A percentile compares a stretch with the other conserved stretches of the same genome.
Evolutionary conservation across 164 flowering plant species (phyloP).

Genomic region (Aristolochia fimbriata): DNA sequence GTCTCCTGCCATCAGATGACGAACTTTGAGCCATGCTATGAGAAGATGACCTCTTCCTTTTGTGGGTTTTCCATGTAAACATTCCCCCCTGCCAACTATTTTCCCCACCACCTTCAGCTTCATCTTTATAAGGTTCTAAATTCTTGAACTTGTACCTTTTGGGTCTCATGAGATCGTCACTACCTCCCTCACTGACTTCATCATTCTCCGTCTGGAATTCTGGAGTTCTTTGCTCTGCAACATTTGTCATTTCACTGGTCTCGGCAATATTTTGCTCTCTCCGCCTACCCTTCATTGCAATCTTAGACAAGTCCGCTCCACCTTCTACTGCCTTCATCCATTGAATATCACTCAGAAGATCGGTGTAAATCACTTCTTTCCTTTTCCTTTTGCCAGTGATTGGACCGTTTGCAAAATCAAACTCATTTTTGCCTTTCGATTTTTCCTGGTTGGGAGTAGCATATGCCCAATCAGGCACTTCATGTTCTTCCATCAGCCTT

Average conservation of each 20-base stretch:
- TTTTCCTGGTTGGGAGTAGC: constrained; percentile 29
- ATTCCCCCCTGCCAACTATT: constrained; percentile 26
- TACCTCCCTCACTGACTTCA: constrained; percentile 33
- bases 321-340: constrained; percentile 86
- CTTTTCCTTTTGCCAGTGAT: constrained; percentile 66
- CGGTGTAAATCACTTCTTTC: constrained; percentile 70
- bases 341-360: constrained; percentile 64
- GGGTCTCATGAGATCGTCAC: constrained; percentile 23
- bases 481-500: constrained; percentile 93
- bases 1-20: constrained; percentile 17
- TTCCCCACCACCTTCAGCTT: constrained; percentile 16
- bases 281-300: constrained; percentile 30
- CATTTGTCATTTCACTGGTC: constrained; percentile 4
- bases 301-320: constrained; percentile 45
- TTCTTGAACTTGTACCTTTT: constrained; percentile 15
- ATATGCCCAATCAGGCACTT: constrained; percentile 96
- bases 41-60: constrained; percentile 67
- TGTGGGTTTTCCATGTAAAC: constrained; percentile 57
- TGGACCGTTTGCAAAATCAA: constrained; percentile 20
- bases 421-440: constrained; percentile 19
- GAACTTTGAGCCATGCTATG: constrained; percentile 17
- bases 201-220: constrained; percentile 27
- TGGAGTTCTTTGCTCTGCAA: constrained; percentile 14
- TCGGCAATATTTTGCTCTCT: constrained; percentile 13
- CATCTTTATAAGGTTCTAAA: constrained; percentile 9